These are phyloP conservation scores for Chloris gayana DNA, from an alignment of 176 grass and related monocot genomes.

Conservation along the genomic window DNA sequence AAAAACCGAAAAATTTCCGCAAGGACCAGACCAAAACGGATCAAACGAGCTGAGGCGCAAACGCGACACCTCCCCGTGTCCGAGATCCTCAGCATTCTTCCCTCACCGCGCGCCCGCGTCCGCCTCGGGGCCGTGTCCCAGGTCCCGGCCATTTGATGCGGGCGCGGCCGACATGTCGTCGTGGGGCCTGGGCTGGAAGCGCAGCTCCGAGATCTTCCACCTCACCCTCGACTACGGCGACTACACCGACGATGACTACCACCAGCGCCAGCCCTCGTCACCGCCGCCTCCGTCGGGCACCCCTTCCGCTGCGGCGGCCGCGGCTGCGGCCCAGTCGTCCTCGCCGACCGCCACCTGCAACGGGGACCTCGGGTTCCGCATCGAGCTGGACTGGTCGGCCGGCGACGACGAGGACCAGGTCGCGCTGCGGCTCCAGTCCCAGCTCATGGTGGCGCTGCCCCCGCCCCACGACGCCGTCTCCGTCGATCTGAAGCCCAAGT, in stretches of 20 bases:
- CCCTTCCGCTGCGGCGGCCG: conserved; percentile 17
- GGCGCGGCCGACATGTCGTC: conserved; percentile 73
- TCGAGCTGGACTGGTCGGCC: conserved; percentile 84
- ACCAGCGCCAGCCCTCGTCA: background rate
- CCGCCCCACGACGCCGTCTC: conserved; percentile 76
- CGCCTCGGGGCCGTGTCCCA: conserved; percentile 32
- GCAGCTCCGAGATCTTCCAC: conserved; percentile 96
- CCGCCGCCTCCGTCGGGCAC: conserved; percentile 2
- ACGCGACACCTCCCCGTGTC: background rate
- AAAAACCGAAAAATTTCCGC: conserved; percentile 22
- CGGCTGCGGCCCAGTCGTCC: conserved; percentile 1
- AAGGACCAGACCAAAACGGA: conserved; percentile 15
- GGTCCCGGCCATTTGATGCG: conserved; percentile 49
- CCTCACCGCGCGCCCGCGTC: background rate
- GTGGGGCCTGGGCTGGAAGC: conserved; percentile 98
- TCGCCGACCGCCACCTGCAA: conserved; percentile 33
- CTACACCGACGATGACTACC: conserved; percentile 44
- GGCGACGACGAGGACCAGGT: conserved; percentile 88
- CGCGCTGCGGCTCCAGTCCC: conserved; percentile 86
- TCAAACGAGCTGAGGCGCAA: conserved; percentile 25
- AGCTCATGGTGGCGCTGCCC: conserved; percentile 91
- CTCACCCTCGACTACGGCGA: conserved; percentile 92
- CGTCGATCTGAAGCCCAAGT: conserved; percentile 52
- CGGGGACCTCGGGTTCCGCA: conserved; percentile 72
- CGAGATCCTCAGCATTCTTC: conserved; percentile 16